Evolutionary conservation across 2,329 filamentous ascomycete genomes (phyloP), one percentile per base, ranked within the genome.

Genomic region (Sclerotinia minor): DNA sequence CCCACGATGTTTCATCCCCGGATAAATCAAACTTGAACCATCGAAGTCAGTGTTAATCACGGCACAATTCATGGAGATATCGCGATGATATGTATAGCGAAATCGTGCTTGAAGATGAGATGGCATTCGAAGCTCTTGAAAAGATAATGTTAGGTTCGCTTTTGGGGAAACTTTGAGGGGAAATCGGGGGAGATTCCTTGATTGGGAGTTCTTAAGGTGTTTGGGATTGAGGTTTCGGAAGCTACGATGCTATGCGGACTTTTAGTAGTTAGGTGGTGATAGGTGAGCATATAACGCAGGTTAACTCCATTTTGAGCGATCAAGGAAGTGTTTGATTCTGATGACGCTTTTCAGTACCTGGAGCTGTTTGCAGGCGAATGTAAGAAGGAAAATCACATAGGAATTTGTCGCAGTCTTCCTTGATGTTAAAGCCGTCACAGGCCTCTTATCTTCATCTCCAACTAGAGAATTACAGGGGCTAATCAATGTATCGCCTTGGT

Each of bases 21-120:
- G 44, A 41, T 9, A 41, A 38, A 24, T 24, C 44, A 19, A 41
- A 64, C n/a, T 29, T 8, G 21, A 64, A 49, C 21, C 41, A 26
- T n/a, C n/a, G 5, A 35, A 41, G 60, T n/a, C 29, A 41, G 15
- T 24, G 32, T 52, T 9, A 41, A 64, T 38, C 9, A 45, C 32
- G 45, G 29, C 26, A 50, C n/a, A 7, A 21, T 29, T 2, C 8
- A 45, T n/a, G 11, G n/a, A 21, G 21, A 64, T 21, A 17, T 64
- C 5, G 45, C 41, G 52, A 53, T 17, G 47, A 52, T 26, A 21
- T 41, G 9, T 64, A 64, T 29, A 38, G 26, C 21, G 47, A 52
- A n/a, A 47, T 64, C 11, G n/a, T 52, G 15, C 52, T 41, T 35
- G 60, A 64, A 24, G 47, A 52, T 13, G 29, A 64, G 45, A 13